Conservation (phyloP, 805 yeast species). For the Saccharomyces jurei region DNA sequence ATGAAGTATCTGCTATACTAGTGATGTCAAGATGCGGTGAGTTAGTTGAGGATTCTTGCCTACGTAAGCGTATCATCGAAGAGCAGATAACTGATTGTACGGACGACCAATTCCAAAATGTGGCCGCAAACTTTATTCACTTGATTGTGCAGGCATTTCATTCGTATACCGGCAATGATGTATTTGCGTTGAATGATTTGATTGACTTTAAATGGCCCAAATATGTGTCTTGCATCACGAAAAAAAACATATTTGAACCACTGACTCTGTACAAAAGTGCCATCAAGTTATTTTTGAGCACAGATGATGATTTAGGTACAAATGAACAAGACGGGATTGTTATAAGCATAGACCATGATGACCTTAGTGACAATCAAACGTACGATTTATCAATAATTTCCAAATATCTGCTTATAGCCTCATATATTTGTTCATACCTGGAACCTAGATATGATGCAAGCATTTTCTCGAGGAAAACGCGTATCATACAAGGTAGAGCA, state of each 20-base stretch:
- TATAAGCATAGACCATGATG: conserved; percentile 7
- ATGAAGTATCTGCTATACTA: conserved; percentile 19
- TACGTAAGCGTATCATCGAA: conserved; percentile 6
- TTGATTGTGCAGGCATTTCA: conserved; percentile 26
- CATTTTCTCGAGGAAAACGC: conserved; percentile 48
- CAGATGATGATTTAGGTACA: conserved; percentile 28
- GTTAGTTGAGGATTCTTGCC: conserved; percentile 8
- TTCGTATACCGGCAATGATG: conserved; percentile 28
- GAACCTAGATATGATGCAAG: conserved; percentile 63
- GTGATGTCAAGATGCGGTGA: conserved; percentile 12
- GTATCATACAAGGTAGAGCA: conserved; percentile 39
- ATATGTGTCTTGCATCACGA: conserved; percentile 15
- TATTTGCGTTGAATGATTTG: conserved; percentile 21
- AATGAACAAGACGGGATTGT: conserved; percentile 8
- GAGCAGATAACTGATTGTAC: conserved; percentile 7
- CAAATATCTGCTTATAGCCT: conserved; percentile 68
- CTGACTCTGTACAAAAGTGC: conserved; percentile 27
- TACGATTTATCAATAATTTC: conserved; percentile 52
- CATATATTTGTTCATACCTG: conserved; percentile 74
- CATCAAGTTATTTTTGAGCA: conserved; percentile 22
- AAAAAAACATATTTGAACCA: conserved; percentile 18
- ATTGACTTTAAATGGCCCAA: conserved; percentile 27
- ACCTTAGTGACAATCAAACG: conserved; percentile 5
- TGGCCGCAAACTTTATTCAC: conserved; percentile 21
- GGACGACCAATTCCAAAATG: conserved; percentile 9